These are phyloP conservation scores for Apiotrichum porosum DNA, from an alignment of 1,284 basidiomycete species.

Conservation along the genomic window DNA sequence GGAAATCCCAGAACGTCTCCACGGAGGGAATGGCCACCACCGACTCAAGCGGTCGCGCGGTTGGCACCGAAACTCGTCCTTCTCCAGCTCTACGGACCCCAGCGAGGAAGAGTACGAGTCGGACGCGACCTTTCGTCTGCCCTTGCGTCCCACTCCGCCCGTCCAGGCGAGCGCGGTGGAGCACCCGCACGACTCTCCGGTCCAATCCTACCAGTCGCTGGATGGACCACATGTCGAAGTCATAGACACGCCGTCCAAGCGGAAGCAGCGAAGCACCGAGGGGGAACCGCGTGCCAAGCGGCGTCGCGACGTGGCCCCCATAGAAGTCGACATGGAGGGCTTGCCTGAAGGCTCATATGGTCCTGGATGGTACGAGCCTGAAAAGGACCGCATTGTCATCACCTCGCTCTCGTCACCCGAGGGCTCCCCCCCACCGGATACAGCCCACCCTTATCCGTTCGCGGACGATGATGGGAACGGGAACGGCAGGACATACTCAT, in stretches of 20 bases:
- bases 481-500: too few species aligned
- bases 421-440: constrained; percentile 19
- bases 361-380: constrained; percentile 40
- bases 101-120: constrained; percentile 25
- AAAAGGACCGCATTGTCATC: constrained; percentile 44
- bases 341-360: constrained; percentile 5
- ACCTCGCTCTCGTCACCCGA: constrained; percentile 33
- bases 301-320: constrained; percentile 4
- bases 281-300: not conserved
- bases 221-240: constrained; percentile 5
- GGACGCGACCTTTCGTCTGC: constrained; percentile 25
- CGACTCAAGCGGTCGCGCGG: not conserved
- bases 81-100: constrained; percentile 19
- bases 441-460: not conserved
- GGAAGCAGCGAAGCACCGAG: constrained; percentile 5
- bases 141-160: constrained; percentile 10
- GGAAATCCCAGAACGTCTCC: constrained; percentile 16
- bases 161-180: constrained; percentile 29
- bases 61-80: constrained; percentile 14
- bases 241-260: constrained; percentile 16
- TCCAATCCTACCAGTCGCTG: not conserved
- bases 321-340: constrained; percentile 27
- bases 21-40: too few species aligned
- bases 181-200: constrained; percentile 13
- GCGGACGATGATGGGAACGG: too few species aligned